Base-by-base conservation (phyloP, 768 basidiomycete species). In the Tricholoma matsutake region DNA sequence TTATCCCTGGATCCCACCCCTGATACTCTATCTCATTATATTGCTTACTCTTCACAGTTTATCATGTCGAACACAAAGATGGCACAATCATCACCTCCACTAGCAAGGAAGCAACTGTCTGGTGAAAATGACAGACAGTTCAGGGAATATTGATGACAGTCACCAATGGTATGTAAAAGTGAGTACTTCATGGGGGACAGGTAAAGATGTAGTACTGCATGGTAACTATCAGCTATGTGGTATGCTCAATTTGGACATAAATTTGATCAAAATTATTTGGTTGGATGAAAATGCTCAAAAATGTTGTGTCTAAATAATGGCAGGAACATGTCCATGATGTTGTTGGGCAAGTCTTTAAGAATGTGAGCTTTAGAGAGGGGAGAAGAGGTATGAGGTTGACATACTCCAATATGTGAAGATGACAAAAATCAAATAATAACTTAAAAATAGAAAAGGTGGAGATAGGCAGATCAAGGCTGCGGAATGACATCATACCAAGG, bases 1-100 rank as follows among this genome's bases (percentile, higher is more conserved):
- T n/a, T n/a, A n/a, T n/a, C n/a, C n/a, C n/a, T n/a, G n/a, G n/a
- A n/a, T n/a, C n/a, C n/a, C n/a, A n/a, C n/a, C n/a, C n/a, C n/a
- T n/a, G n/a, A n/a, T n/a, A n/a, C n/a, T n/a, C n/a, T n/a, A n/a
- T n/a, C n/a, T n/a, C n/a, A n/a, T n/a, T n/a, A n/a, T n/a, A n/a
- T n/a, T n/a, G n/a, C n/a, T n/a, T n/a, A n/a, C n/a, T n/a, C n/a
- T n/a, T n/a, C n/a, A n/a, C n/a, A n/a, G n/a, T n/a, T n/a, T n/a
- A n/a, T n/a, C n/a, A n/a, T n/a, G 1, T 73, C 74, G 22, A 80
- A 47, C 31, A 68, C 69, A 32, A 29, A 53, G 20, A 25, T 53
- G 32, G 32, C 51, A 53, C 51, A 53, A 32, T 53, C 51, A 11
- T 53, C 51, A n/a, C 28, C 51, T 9, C 51, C 51, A n/a, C 51